These are phyloP conservation scores for Myriosclerotinia scirpicola DNA, from an alignment of 2,329 filamentous ascomycete genomes.

Conservation along the genomic window DNA sequence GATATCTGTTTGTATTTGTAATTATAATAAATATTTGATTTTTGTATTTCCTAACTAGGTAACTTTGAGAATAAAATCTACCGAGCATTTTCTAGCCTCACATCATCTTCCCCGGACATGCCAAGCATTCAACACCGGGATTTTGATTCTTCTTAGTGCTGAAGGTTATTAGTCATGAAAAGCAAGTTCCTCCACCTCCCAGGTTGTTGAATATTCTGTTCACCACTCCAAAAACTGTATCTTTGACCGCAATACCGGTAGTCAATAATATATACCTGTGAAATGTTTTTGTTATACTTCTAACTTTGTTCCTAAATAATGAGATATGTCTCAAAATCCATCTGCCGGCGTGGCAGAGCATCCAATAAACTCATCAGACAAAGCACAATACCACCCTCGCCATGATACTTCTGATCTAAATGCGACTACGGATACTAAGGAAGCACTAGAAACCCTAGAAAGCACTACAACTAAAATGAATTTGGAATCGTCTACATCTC, in stretches of 20 bases:
- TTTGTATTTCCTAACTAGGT: no score
- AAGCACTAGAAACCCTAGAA: background rate
- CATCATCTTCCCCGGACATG: background rate
- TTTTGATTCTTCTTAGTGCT: background rate
- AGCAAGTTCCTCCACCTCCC: conserved; percentile 4
- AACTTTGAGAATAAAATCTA: background rate
- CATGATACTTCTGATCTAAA: conserved; percentile 1
- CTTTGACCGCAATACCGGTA: background rate
- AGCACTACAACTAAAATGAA: conserved; percentile 18
- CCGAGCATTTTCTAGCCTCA: background rate
- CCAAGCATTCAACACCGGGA: conserved; percentile 2
- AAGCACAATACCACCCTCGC: conserved; percentile 26
- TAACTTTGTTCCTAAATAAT: conserved; percentile 13
- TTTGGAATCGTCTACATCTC: conserved; percentile 25
- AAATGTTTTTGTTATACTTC: conserved; percentile 3
- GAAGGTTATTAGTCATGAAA: conserved; percentile 2
- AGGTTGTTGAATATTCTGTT: conserved; percentile 4
- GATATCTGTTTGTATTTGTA: no score
- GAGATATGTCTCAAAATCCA: conserved; percentile 32
- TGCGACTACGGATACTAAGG: conserved; percentile 10
- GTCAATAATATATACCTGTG: background rate
- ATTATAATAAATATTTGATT: no score
- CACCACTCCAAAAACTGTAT: background rate
- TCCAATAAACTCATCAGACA: conserved; percentile 19
- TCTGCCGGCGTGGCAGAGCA: conserved; percentile 30